Evolutionary conservation across 306 rosid genomes (phyloP).

Genomic region (Fragaria iinumae): DNA sequence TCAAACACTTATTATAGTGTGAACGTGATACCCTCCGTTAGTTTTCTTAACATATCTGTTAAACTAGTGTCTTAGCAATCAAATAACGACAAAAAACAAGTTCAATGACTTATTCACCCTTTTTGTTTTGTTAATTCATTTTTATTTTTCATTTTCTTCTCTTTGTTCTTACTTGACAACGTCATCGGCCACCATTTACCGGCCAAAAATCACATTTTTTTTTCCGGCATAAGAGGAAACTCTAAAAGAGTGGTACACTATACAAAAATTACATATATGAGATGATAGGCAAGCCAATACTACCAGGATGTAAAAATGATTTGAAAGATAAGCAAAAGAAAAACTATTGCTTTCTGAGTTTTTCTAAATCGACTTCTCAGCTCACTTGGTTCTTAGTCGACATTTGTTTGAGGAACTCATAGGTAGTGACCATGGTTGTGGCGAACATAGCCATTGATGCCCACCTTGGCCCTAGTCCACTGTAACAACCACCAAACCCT

Average conservation of each 20-base stretch:
- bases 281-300: constrained; percentile 14
- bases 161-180: too few relatives aligned
- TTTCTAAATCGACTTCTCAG: not conserved
- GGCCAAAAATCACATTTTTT: too few relatives aligned
- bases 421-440: constrained; percentile 90
- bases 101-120: too few relatives aligned
- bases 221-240: not conserved
- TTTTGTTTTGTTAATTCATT: too few relatives aligned
- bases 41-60: too few relatives aligned
- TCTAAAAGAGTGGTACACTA: constrained; percentile 9
- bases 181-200: too few relatives aligned
- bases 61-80: too few relatives aligned
- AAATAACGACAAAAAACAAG: too few relatives aligned
- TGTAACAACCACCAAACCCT: constrained; percentile 80
- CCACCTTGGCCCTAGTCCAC: constrained; percentile 97
- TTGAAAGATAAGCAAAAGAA: not conserved
- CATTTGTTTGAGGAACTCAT: constrained; percentile 83
- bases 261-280: constrained; percentile 27
- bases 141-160: too few relatives aligned
- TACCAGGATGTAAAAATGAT: constrained; percentile 22
- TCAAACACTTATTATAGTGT: too few relatives aligned
- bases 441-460: constrained; percentile 93
- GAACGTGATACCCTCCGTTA: too few relatives aligned
- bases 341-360: not conserved
- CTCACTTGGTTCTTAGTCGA: constrained; percentile 64